Base-by-base conservation (phyloP, 495 filamentous ascomycete genomes). In the Trichoderma gamsii region DNA sequence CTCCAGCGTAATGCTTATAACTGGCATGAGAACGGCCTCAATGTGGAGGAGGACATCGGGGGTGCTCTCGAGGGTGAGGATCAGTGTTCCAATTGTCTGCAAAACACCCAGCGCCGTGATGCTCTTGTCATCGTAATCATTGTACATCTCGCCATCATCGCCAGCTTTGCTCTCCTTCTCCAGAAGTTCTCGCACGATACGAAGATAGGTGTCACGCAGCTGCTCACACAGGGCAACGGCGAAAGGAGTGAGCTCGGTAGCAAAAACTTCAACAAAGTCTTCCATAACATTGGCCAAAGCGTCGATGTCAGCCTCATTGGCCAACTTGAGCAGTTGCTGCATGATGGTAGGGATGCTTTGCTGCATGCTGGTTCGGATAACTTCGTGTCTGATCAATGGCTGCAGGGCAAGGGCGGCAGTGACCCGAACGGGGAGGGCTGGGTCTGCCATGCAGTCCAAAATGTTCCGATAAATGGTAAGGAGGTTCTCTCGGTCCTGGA, bases 281-380 rank as follows among this genome's bases (percentile, higher is more conserved):
- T 99, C 95, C 95, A 97, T 97, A n/a, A 97, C 93, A 72, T 97
- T 97, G n/a, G 93, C 92, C 23, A 97, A 78, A 21, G 93, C 92
- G 77, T 97, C 93, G 65, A 97, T 93, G 72, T 97, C 93, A 59
- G 92, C 92, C 78, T 97, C 93, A 74, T 97, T 97, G 32, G 95
- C 94, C 69, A 99, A 80, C 79, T 98, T 98, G 41, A 99, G 84
- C 18, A 99, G 82, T 78, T 98, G 93, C 78, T 99, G 95, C 95
- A 99, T 99, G 75, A 99, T 97, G 73, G 96, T 93, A n/a, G 96
- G 93, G 67, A 99, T 99, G 77, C 92, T 97, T 73, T 94, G 87
- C 79, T 97, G 92, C 96, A 99, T 98, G 70, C 88, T 92, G 23
- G 85, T 88, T 35, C 93, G 89, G 73, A 99, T 97, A 69, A 93